Base-by-base conservation (phyloP, 2,329 filamentous ascomycete genomes). In the Nemania abortiva region DNA sequence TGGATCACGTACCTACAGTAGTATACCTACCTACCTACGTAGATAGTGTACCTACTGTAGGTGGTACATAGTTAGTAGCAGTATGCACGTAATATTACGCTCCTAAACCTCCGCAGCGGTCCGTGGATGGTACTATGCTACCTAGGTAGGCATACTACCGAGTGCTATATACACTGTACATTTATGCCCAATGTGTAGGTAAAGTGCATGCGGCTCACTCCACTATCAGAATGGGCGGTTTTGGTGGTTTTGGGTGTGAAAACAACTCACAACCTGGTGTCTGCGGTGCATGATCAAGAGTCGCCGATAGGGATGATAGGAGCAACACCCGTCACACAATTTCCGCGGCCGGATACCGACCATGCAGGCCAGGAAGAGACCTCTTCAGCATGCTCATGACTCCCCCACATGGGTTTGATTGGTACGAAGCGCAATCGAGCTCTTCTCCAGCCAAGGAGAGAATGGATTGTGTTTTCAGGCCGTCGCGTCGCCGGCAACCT, bases 81-180 rank as follows among this genome's bases (percentile, higher is more conserved):
- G 70, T 74, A 76, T 76, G 74, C 74, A 76, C 72, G 74, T 75
- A 75, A 75, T 76, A 71, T 70, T 68, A 54, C 66, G 18, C 58
- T 54, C 63, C 27, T 54, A 69, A 65, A 57, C 62, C 62, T 65
- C 66, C 57, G 29, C 56, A 47, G 52, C 29, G 61, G 45, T 54
- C 34, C 47, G 29, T 50, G 37, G 29, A 55, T 58, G 57, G 34
- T 39, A 50, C 55, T 37, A 50, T 60, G 50, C 37, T 18, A n/a
- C 22, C n/a, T 53, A 53, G 39, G 39, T 42, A 47, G 42, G 42
- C 42, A 56, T 62, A 63, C 53, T 49, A 53, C 53, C 29, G 24
- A 45, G 59, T 18, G n/a, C 52, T 47, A 47, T 20, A 47, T 47
- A 20, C n/a, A 20, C n/a, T 61, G 37, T 54, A 45, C 42, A 54